These are phyloP conservation scores for Petunia hybrid DNA, from an alignment of 305 asterid genomes.

Conservation along the genomic window DNA sequence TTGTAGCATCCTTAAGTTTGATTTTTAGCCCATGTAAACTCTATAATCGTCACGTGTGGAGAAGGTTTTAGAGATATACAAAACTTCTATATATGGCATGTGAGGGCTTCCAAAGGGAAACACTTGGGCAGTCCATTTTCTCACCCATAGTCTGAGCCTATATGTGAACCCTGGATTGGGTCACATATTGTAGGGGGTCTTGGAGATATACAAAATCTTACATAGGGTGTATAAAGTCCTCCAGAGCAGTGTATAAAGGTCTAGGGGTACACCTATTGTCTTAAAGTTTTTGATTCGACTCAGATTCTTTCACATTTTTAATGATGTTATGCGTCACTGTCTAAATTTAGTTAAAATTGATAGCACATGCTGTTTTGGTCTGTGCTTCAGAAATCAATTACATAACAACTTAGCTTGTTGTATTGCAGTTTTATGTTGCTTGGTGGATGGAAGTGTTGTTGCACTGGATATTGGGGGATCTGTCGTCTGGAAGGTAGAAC, in stretches of 20 bases:
- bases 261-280: background rate
- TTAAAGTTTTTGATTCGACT: background rate
- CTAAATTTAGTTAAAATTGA: background rate
- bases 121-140: conserved; percentile 4
- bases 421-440: conserved; percentile 85
- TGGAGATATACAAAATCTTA: background rate
- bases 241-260: conserved; percentile 3
- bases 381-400: conserved; percentile 39
- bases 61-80: background rate
- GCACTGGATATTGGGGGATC: conserved; percentile 63
- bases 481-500: conserved; percentile 75
- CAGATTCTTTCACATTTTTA: background rate
- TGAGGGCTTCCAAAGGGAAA: background rate
- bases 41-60: background rate
- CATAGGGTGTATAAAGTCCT: conserved; percentile 24
- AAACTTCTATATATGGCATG: background rate
- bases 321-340: background rate
- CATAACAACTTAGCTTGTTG: conserved; percentile 33
- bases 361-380: background rate
- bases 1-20: background rate
- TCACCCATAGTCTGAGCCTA: background rate
- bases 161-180: background rate
- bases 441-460: conserved; percentile 78
- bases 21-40: background rate
- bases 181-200: background rate